Conservation (phyloP, 441 rosid species). For the Mallotus japonicus region DNA sequence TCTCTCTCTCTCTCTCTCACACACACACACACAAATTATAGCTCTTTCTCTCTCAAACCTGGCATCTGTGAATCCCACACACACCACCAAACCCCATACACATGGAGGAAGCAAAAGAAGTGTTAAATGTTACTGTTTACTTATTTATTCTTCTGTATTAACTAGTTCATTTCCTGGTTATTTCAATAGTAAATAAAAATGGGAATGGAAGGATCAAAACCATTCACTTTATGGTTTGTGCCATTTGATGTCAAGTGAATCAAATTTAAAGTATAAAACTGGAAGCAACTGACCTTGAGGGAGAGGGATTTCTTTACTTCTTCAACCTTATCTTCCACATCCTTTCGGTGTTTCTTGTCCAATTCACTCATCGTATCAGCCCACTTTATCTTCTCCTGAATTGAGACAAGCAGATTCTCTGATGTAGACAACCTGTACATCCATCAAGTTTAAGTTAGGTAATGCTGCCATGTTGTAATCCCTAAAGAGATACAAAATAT, state of each 20-base stretch:
- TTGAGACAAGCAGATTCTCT: constrained; percentile 72
- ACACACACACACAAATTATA: too few species aligned
- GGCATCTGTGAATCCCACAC: too few species aligned
- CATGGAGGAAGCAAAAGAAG: too few species aligned
- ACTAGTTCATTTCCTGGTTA: neutral
- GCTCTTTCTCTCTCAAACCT: too few species aligned
- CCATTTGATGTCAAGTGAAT: neutral
- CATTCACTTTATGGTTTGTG: neutral
- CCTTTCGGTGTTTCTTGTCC: constrained; percentile 81
- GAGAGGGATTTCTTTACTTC: constrained; percentile 82
- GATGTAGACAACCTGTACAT: constrained; percentile 77
- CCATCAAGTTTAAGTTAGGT: constrained; percentile 19
- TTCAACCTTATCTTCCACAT: constrained; percentile 75
- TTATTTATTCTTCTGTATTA: neutral
- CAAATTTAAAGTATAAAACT: constrained; percentile 22
- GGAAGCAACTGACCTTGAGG: constrained; percentile 85
- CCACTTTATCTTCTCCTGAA: constrained; percentile 98
- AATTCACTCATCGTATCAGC: constrained; percentile 88
- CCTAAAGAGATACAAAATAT: neutral
- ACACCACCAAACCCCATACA: too few species aligned
- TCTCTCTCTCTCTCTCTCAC: too few species aligned
- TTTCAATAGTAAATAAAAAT: neutral
- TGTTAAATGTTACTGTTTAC: too few species aligned
- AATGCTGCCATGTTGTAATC: neutral
- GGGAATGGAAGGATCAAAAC: neutral